These are phyloP conservation scores for Populus deltoides DNA, from an alignment of 345 rosid species.

Conservation along the genomic window DNA sequence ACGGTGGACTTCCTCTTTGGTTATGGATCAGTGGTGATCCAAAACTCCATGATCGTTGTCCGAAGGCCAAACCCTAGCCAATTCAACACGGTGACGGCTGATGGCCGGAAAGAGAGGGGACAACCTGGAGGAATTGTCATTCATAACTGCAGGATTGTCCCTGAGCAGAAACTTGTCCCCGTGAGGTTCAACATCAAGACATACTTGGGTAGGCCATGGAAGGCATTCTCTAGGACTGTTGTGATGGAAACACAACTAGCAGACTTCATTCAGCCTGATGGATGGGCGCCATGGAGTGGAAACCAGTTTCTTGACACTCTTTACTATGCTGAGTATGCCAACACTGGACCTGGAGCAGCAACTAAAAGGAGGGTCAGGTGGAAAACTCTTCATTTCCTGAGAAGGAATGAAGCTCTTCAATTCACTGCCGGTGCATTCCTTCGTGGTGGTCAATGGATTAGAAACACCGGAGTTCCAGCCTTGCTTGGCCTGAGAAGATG, in stretches of 20 bases:
- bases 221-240: conserved; percentile 49
- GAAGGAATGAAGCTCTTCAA: conserved; percentile 27
- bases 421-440: conserved; percentile 46
- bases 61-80: conserved; percentile 32
- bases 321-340: conserved; percentile 51
- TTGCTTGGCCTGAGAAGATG: conserved; percentile 32
- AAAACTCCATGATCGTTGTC: conserved; percentile 26
- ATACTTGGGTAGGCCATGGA: conserved; percentile 85
- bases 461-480: conserved; percentile 38
- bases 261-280: conserved; percentile 60
- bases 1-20: conserved; percentile 31
- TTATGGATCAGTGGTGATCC: conserved; percentile 25
- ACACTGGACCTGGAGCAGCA: conserved; percentile 63
- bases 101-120: conserved; percentile 34
- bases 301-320: conserved; percentile 33
- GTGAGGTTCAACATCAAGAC: conserved; percentile 37
- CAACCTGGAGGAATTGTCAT: conserved; percentile 45
- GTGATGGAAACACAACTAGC: conserved; percentile 56
- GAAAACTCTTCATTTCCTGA: conserved; percentile 43
- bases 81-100: conserved; percentile 61
- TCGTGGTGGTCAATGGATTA: conserved; percentile 41
- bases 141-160: conserved; percentile 77
- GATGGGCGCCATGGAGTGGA: conserved; percentile 53
- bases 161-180: conserved; percentile 46
- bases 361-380: conserved; percentile 49